Percentiles rank a stretch among this genome's conserved stretches.
Evolutionary conservation across 1,284 basidiomycete genomes (phyloP).

Genomic region (Anthracocystis walkeri): DNA sequence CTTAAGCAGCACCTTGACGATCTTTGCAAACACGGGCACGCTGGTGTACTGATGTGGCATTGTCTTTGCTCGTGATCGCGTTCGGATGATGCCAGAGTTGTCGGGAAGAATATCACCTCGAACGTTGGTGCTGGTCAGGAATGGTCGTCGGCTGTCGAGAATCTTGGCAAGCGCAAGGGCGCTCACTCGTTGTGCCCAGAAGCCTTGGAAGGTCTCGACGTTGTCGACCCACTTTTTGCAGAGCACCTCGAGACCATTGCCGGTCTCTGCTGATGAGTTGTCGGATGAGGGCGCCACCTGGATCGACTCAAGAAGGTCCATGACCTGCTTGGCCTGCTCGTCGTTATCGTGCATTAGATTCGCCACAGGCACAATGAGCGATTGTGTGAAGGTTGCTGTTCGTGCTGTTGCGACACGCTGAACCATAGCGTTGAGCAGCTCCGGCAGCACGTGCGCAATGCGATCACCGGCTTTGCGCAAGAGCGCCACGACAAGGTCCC

Average conservation of each 20-base stretch:
- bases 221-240: constrained; percentile 93
- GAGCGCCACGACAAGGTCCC: constrained; percentile 92
- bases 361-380: constrained; percentile 89
- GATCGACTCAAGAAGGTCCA: constrained; percentile 71
- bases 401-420: constrained; percentile 82
- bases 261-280: constrained; percentile 11
- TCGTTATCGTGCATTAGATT: constrained; percentile 87
- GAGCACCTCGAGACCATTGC: constrained; percentile 81
- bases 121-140: constrained; percentile 78
- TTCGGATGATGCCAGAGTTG: constrained; percentile 79
- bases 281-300: constrained; percentile 20
- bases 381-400: constrained; percentile 84
- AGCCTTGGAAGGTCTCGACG: constrained; percentile 91
- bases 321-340: constrained; percentile 69
- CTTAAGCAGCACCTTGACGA: constrained; percentile 85
- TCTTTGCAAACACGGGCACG: constrained; percentile 89
- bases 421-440: constrained; percentile 85
- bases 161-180: constrained; percentile 84
- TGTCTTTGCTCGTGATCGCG: constrained; percentile 86
- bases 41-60: constrained; percentile 78
- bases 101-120: constrained; percentile 86
- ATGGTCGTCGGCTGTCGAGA: constrained; percentile 77
- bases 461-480: constrained; percentile 82
- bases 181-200: constrained; percentile 76
- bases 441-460: constrained; percentile 82